phyloP scores from a whole-genome alignment of 768 basidiomycete genomes.

The Collybiopsis luxurians region DNA sequence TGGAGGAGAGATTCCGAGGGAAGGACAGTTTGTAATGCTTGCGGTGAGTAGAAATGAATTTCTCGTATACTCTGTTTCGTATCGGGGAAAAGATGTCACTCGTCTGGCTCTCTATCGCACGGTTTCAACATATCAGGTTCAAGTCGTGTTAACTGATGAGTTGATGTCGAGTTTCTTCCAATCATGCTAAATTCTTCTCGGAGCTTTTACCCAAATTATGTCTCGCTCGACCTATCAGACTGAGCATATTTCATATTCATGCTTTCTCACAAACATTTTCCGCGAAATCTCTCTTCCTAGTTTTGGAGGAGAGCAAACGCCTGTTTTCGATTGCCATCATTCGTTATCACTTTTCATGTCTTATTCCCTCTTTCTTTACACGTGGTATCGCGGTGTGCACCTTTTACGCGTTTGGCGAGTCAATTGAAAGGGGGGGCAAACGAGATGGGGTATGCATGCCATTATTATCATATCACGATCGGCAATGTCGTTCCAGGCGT shows the following conservation, averaged over 20 bases:
- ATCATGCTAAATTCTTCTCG: too few species aligned
- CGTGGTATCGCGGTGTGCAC: conserved; percentile 23
- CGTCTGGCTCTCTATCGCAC: neutral
- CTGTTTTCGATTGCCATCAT: neutral
- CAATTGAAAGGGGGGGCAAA: neutral
- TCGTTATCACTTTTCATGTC: neutral
- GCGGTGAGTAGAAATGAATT: conserved; percentile 56
- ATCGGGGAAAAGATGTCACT: neutral
- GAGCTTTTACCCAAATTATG: too few species aligned
- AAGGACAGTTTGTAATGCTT: conserved; percentile 85
- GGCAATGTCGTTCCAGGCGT: conserved; percentile 19
- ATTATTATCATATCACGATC: neutral
- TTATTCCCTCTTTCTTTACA: conserved; percentile 22
- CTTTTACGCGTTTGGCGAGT: neutral
- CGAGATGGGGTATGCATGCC: neutral
- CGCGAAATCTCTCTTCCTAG: neutral
- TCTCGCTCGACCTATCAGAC: too few species aligned
- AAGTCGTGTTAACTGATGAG: too few species aligned
- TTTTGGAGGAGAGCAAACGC: too few species aligned
- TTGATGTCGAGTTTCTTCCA: too few species aligned
- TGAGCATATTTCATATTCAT: conserved; percentile 12
- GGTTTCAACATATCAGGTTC: neutral
- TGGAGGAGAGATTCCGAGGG: conserved; percentile 84
- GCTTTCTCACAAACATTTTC: conserved; percentile 7
- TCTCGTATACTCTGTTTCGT: neutral